phyloP scores from a whole-genome alignment of 23 red algal genomes.

The Gracilariopsis chorda region DNA sequence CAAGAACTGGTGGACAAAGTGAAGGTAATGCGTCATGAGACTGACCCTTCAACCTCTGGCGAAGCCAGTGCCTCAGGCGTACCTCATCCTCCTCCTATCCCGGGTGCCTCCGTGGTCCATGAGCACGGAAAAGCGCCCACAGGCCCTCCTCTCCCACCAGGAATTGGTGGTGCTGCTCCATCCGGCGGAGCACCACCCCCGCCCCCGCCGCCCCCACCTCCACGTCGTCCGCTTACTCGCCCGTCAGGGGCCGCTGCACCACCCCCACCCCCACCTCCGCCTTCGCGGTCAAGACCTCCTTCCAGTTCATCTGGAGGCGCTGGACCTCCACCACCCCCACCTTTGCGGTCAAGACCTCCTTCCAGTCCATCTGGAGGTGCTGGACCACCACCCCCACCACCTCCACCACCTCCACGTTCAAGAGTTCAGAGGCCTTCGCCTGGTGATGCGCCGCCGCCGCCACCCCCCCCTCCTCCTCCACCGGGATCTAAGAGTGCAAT shows the following conservation, averaged over 20 bases:
- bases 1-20: slow-evolving; percentile 68
- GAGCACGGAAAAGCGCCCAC: neutral
- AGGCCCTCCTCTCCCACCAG: slow-evolving; percentile 33
- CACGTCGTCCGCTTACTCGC: slow-evolving; percentile 1
- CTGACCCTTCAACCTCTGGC: slow-evolving; percentile 4
- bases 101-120: neutral
- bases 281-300: neutral
- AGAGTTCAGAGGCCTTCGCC: neutral
- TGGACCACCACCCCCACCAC: slow-evolving; percentile 57
- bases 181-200: neutral
- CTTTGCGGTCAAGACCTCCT: neutral
- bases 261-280: slow-evolving; percentile 66
- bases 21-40: slow-evolving; percentile 47
- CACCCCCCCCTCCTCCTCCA: slow-evolving; percentile 45
- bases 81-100: neutral
- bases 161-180: neutral
- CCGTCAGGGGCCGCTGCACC: neutral
- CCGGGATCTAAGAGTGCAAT: neutral
- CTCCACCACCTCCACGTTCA: slow-evolving; percentile 43
- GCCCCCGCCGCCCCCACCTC: slow-evolving; percentile 54
- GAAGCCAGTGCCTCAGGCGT: neutral
- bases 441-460: slow-evolving; percentile 4
- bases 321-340: slow-evolving; percentile 61
- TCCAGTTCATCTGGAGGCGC: neutral
- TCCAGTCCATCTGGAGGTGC: neutral